Evolutionary conservation across 1,139 yeast genomes (phyloP).

Genomic region (Debaryomyces psychrophilus): DNA sequence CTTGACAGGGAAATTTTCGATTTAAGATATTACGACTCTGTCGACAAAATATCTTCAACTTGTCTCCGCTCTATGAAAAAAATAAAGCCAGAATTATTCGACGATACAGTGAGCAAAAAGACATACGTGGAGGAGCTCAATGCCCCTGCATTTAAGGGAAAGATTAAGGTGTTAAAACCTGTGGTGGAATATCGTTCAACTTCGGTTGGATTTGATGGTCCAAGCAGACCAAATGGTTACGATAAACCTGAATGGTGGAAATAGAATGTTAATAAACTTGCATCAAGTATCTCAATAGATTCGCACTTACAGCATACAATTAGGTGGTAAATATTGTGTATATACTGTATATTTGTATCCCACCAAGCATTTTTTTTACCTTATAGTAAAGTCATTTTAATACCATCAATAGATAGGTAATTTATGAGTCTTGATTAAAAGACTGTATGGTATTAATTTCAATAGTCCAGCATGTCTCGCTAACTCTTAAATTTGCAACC

Average conservation of each 20-base stretch:
- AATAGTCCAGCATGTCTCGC: too few relatives aligned
- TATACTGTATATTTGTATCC: too few relatives aligned
- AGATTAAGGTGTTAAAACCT: constrained; percentile 30
- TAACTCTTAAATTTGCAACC: too few relatives aligned
- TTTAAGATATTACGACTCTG: constrained; percentile 32
- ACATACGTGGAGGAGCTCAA: not conserved
- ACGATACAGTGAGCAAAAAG: not conserved
- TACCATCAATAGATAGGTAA: too few relatives aligned
- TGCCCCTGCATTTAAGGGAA: constrained; percentile 28
- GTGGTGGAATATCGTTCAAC: constrained; percentile 26
- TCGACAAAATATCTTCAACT: constrained; percentile 30
- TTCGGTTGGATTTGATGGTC: constrained; percentile 26
- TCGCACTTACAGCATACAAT: not conserved
- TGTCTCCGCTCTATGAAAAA: constrained; percentile 25
- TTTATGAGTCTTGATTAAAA: too few relatives aligned
- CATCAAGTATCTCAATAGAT: not conserved
- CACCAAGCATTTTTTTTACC: too few relatives aligned
- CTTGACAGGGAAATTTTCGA: constrained; percentile 22
- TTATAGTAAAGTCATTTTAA: too few relatives aligned
- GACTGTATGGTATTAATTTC: too few relatives aligned
- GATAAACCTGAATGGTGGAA: constrained; percentile 33
- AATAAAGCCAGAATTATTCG: constrained; percentile 22
- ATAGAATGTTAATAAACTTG: not conserved
- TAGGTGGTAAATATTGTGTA: not conserved
- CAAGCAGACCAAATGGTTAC: constrained; percentile 31